These are phyloP conservation scores for Earliella scabrosa DNA, from an alignment of 1,284 basidiomycete genomes.

Conservation along the genomic window DNA sequence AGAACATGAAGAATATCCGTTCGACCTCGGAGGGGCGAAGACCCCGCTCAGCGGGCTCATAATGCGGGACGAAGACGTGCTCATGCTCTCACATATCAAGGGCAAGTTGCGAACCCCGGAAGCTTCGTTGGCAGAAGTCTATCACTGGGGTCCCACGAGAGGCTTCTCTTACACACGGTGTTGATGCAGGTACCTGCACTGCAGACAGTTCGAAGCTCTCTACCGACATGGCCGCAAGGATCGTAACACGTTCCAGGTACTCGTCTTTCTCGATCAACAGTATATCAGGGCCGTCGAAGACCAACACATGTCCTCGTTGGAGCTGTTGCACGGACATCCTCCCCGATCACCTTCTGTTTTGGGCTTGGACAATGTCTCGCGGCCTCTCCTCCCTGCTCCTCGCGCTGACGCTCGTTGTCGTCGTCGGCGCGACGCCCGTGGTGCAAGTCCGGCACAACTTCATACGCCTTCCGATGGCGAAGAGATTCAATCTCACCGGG, in stretches of 20 bases:
- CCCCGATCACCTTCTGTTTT: background rate
- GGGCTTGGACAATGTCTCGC: constrained; percentile 15
- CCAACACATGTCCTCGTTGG: constrained; percentile 1
- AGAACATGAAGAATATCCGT: too few relatives aligned
- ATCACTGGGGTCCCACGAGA: background rate
- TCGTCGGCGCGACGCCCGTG: constrained; percentile 29
- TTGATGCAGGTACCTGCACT: background rate
- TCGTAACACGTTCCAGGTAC: background rate
- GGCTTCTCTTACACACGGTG: background rate
- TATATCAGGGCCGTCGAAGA: constrained; percentile 1
- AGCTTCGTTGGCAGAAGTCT: background rate
- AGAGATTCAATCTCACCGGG: constrained; percentile 33
- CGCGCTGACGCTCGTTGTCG: constrained; percentile 23
- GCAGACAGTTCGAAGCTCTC: background rate
- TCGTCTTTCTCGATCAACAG: background rate
- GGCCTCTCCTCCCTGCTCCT: constrained; percentile 24
- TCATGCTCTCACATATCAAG: too few relatives aligned
- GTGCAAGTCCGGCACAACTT: constrained; percentile 26
- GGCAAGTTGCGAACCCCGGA: too few relatives aligned
- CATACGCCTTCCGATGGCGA: constrained; percentile 33
- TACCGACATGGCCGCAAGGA: background rate
- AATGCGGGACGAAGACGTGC: too few relatives aligned
- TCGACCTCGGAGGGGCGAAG: too few relatives aligned
- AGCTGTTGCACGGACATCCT: constrained; percentile 18
- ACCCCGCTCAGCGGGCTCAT: too few relatives aligned